Base-by-base conservation (phyloP, 2,329 filamentous ascomycete genomes). In the Macroventuria anomochaeta region DNA sequence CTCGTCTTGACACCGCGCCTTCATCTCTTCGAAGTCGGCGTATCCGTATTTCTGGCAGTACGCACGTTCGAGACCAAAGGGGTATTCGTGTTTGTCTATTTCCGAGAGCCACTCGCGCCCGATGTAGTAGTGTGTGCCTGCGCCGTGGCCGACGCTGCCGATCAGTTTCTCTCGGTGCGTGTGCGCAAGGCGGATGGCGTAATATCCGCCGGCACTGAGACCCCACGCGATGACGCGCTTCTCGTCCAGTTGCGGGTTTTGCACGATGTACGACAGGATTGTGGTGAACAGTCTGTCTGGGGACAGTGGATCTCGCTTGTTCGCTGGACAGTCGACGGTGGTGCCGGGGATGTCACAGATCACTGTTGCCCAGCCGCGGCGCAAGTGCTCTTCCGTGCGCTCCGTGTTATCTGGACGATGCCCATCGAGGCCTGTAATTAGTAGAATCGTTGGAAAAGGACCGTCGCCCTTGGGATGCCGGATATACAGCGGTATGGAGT, bases 401-500 rank as follows among this genome's bases (percentile, higher is more conserved):
- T 72, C 69, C 0, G 70, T 73, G 47, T 73, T 73, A 29, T 73
- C 83, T 0, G 82, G 83, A n/a, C 83, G 73, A 63, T 85, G 84
- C 20, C 83, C 82, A 54, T 85, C 83, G 0, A 85, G 75, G 0
- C 83, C 83, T 0, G 81, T 85, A 58, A 85, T 79, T 20, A 85
- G 77, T 3, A 85, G 67, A 4, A 85, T 75, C 7, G 80, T 73
- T 0, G 83, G 82, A 4, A 77, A 80, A 0, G 79, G 77, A 6
- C 76, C 72, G 0, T 36, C 0, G 15, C 57, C 58, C 0, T 21
- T 11, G 0, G 88, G 88, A 0, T 84, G 65, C 7, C 88, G 83
- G 46, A 88, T 80, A 68, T 89, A 90, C 7, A 87, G 78, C 0
- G 87, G 86, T 38, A 91, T 85, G 0, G 69, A 46, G 3, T 76